Evolutionary conservation across 495 filamentous ascomycete genomes (phyloP).

Genomic region (Podospora conica): DNA sequence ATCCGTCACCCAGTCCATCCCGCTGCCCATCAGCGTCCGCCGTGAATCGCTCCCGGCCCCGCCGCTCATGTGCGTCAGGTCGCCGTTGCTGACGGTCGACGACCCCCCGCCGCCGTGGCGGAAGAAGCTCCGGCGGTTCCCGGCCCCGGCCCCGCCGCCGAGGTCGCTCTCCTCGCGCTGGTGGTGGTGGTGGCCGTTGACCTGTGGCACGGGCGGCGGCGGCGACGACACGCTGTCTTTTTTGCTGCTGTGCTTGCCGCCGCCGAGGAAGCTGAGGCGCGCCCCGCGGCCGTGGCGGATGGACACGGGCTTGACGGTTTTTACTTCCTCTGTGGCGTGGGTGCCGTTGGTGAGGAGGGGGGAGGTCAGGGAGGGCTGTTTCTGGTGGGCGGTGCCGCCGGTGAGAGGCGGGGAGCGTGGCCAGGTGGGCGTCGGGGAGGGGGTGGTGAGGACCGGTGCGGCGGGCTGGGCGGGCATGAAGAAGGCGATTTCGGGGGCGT

Average conservation of each 20-base stretch:
- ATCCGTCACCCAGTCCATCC: conserved; percentile 23
- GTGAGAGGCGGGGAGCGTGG: conserved; percentile 31
- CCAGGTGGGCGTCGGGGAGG: conserved; percentile 40
- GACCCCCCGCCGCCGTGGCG: conserved; percentile 12
- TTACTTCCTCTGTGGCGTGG: conserved; percentile 32
- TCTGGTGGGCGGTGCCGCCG: conserved; percentile 12
- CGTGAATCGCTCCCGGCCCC: neutral
- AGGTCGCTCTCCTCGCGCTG: neutral
- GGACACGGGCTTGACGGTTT: conserved; percentile 32
- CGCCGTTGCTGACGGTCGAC: conserved; percentile 17
- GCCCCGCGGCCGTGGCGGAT: conserved; percentile 39
- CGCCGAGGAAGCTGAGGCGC: conserved; percentile 43
- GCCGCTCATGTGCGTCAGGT: neutral
- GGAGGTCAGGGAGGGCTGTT: conserved; percentile 13
- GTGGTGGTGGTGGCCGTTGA: conserved; percentile 21
- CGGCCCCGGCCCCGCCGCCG: conserved; percentile 11
- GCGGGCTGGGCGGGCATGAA: conserved; percentile 41
- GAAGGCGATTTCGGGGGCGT: conserved; percentile 53
- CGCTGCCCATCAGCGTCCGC: conserved; percentile 10
- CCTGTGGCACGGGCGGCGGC: neutral
- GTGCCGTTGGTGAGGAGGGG: conserved; percentile 28
- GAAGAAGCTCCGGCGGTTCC: conserved; percentile 31
- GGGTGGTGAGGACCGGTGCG: conserved; percentile 25
- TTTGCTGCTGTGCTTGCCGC: conserved; percentile 34
- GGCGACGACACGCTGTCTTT: neutral